These are phyloP conservation scores for Solanum arcanum DNA, from an alignment of 257 asterid species.

Conservation along the genomic window DNA sequence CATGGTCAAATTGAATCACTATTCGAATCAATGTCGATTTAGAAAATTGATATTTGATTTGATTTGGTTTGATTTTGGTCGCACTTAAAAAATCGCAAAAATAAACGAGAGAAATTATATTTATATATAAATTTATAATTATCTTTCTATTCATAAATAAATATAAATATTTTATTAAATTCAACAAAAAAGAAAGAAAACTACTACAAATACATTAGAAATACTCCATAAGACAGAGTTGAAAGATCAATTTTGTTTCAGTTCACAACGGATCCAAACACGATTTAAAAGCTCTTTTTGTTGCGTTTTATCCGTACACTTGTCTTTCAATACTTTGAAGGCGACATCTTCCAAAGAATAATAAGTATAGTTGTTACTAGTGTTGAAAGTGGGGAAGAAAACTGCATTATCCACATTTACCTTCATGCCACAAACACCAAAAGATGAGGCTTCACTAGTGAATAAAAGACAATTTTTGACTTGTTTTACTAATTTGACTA, in stretches of 20 bases:
- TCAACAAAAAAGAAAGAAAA: not conserved
- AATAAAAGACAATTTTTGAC: not conserved
- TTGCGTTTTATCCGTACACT: not conserved
- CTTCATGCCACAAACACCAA: not conserved
- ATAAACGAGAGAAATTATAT: not conserved
- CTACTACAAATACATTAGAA: not conserved
- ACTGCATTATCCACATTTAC: not conserved
- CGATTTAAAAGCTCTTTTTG: not conserved
- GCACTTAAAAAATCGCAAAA: no score
- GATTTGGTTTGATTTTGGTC: not conserved
- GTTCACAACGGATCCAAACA: not conserved
- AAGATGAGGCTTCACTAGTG: not conserved
- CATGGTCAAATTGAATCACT: rapidly evolving
- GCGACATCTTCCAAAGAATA: not conserved
- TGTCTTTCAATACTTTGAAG: not conserved
- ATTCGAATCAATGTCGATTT: not conserved
- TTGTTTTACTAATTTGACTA: not conserved
- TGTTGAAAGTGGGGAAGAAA: not conserved
- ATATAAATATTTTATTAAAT: no score
- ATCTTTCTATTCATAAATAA: no score
- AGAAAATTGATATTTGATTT: not conserved
- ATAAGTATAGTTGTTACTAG: not conserved
- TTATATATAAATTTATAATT: no score
- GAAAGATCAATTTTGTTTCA: not conserved
- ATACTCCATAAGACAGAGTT: not conserved